Base-by-base conservation (phyloP, 225 moss, liverwort and hornwort genomes). In the Straminergon stramineum region DNA sequence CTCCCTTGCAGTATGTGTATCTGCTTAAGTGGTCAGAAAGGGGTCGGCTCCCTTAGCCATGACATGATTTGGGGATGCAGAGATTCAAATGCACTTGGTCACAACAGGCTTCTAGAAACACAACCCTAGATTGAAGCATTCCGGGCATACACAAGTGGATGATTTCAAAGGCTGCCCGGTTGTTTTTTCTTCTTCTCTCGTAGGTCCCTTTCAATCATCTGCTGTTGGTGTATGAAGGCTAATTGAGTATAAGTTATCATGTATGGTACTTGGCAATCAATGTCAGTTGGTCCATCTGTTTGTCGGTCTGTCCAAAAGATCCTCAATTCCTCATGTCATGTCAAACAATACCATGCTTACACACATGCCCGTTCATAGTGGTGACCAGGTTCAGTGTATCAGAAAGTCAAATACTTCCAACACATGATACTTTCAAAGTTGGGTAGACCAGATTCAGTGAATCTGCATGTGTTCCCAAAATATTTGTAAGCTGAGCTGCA, bases 291-390 rank as follows among this genome's bases (percentile, higher is more conserved):
- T 48, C 48, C 48, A n/a, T n/a, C n/a, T n/a, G n/a, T n/a, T n/a
- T n/a, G n/a, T n/a, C n/a, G n/a, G n/a, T n/a, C n/a, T n/a, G n/a
- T n/a, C n/a, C n/a, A n/a, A n/a, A n/a, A n/a, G n/a, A n/a, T n/a
- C n/a, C n/a, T n/a, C n/a, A n/a, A n/a, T n/a, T n/a, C 32, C 74
- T 60, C 22, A 21, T 48, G 30, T 15, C 31, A 17, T 45, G 15
- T 10, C 39, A 16, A 60, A 53, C 31, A 74, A 39, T 66, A 26
- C 56, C 2, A 55, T 39, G 55, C 34, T 26, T 9, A 5, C 63
- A 14, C 45, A 48, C n/a, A n/a, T n/a, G n/a, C n/a, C n/a, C n/a
- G 1, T 31, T 31, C 27, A 11, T 1, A 20, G 2, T 6, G 4
- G 23, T 4, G 90, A 81, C 90, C 86, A 85, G 81, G 86, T 90